Evolutionary conservation across 2,329 filamentous ascomycete genomes (phyloP).

Genomic region (Diplodia scrobiculata): DNA sequence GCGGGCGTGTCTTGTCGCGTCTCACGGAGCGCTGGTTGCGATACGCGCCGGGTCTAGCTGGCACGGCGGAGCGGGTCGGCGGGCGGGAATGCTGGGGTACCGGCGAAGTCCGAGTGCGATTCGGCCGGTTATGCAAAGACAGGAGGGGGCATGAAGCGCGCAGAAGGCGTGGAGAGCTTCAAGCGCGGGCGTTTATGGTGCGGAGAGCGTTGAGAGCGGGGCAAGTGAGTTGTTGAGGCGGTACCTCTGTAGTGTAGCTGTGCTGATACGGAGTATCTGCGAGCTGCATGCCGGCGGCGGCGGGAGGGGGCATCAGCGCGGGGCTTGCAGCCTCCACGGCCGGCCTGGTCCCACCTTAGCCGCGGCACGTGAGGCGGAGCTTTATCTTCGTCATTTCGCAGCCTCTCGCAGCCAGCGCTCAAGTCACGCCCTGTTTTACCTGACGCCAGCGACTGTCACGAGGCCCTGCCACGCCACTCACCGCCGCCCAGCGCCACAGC

Average conservation of each 20-base stretch:
- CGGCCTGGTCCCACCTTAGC: constrained; percentile 17
- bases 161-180: constrained; percentile 2
- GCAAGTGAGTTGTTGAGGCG: constrained; percentile 26
- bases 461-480: constrained; percentile 15
- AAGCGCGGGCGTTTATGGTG: not conserved
- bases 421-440: constrained; percentile 14
- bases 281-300: constrained; percentile 23
- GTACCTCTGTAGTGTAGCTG: constrained; percentile 23
- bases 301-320: constrained; percentile 12
- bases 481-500: constrained; percentile 17
- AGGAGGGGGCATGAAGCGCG: constrained; percentile 7
- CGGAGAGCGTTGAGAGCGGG: constrained; percentile 24
- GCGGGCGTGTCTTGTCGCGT: constrained; percentile 1
- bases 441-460: constrained; percentile 9
- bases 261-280: constrained; percentile 23
- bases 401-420: not conserved
- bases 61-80: constrained; percentile 18
- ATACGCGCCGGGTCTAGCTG: constrained; percentile 3
- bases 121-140: constrained; percentile 8
- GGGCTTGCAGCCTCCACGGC: constrained; percentile 1
- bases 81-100: constrained; percentile 13
- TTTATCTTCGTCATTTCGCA: constrained; percentile 25
- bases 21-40: constrained; percentile 17
- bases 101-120: constrained; percentile 19
- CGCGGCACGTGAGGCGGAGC: constrained; percentile 17